Evolutionary conservation across 192 early-diverging fungal genomes (phyloP).

Genomic region (Entomortierella lignicola): DNA sequence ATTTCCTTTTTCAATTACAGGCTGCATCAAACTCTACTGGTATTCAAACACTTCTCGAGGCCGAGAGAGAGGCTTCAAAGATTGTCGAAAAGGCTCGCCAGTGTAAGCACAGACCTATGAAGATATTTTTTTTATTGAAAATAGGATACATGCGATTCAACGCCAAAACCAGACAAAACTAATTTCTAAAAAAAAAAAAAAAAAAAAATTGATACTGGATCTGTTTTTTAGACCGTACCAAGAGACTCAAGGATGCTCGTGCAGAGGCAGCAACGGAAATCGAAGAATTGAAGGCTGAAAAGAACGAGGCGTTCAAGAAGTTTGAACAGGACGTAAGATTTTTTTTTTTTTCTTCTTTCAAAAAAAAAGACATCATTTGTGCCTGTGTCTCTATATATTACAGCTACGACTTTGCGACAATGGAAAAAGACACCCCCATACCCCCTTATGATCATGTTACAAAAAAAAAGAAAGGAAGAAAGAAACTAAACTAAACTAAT

Average conservation of each 20-base stretch:
- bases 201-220: conserved; percentile 3
- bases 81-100: conserved; percentile 92
- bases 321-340: conserved; percentile 75
- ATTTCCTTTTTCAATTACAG: conserved; percentile 9
- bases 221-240: conserved; percentile 77
- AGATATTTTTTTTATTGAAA: no score
- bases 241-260: conserved; percentile 95
- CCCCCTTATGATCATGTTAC: no score
- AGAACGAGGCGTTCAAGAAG: conserved; percentile 81
- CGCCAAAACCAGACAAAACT: no score
- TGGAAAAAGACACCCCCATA: neutral
- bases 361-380: neutral
- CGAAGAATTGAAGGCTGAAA: conserved; percentile 84
- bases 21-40: conserved; percentile 83
- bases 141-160: no score
- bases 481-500: no score
- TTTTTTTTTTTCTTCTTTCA: neutral
- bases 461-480: no score
- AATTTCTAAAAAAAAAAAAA: neutral
- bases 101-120: conserved; percentile 66
- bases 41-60: conserved; percentile 96
- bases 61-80: conserved; percentile 95
- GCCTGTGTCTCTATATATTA: no score
- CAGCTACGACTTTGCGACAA: no score
- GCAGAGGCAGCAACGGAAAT: conserved; percentile 94